Evolutionary conservation across 495 filamentous ascomycete species (phyloP), one percentile per base, ranked within the genome.

Genomic region (Penicillium maclennaniae): DNA sequence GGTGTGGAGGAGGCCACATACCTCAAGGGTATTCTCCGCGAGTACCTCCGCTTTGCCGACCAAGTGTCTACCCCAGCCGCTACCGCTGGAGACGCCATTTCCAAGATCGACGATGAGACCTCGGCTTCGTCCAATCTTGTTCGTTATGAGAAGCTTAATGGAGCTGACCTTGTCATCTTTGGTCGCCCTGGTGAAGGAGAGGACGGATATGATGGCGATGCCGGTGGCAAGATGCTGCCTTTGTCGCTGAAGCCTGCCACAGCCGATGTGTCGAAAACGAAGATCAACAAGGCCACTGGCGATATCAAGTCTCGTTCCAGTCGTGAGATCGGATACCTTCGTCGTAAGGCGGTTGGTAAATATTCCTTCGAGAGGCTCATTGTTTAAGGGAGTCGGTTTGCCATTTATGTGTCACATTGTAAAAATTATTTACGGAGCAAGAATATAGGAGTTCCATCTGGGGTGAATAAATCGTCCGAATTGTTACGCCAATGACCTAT

Each of bases 311-410:
- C 73, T 56, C 78, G 87, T 57, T 87, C 75, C 56, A 72, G 54
- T 49, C 72, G 90, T 67, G 85, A 93, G 66, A 85, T 86, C 48
- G 87, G 87, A 10, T 79, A 84, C 62, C 68, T 89, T 55, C 80
- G 82, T 41, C 87, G 87, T 61, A 84, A 84, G 72, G 85, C 83
- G 47, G 81, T 85, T 42, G 84, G 83, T 37, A 80, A 86, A 54
- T 95, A 95, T 73, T 87, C 87, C 23, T 79, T 91, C 49, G 86
- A 91, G 63, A 78, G 81, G 65, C 84, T 92, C 51, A 65, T 81
- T 46, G 70, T 90, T 51, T 86, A 72, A 61, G 38, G 31, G 31
- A 1, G 10, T 34, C 31, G 14, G 9, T 34, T 34, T 37, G n/a
- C 21, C 19, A 58, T 58, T 60, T 47, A 49, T 58, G 45, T 63